phyloP scores from a whole-genome alignment of 768 basidiomycete species.

The Amylocystis lapponica region DNA sequence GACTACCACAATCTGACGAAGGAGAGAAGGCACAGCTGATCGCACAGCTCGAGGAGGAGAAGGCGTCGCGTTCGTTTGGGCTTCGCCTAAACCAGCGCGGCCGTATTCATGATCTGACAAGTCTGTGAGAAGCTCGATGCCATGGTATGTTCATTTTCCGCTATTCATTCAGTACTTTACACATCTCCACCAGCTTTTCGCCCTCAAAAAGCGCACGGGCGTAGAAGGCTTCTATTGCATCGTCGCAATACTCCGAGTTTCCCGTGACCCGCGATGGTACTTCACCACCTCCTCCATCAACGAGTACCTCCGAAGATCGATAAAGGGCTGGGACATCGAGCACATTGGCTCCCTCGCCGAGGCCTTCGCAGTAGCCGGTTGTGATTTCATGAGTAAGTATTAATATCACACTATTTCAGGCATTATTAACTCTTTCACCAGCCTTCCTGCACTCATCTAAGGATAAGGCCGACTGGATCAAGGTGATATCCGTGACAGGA shows the following conservation, averaged over 20 bases:
- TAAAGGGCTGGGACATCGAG: not conserved
- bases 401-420: not conserved
- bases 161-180: not conserved
- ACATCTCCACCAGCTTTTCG: not conserved
- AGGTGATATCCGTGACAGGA: not conserved
- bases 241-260: constrained; percentile 3
- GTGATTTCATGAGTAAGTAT: not conserved
- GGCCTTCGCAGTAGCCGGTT: constrained; percentile 3
- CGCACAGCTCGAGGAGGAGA: not conserved
- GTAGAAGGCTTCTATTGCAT: constrained; percentile 1
- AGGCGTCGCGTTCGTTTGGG: not conserved
- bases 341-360: not conserved
- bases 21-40: not conserved
- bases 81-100: not conserved
- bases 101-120: not conserved
- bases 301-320: not conserved
- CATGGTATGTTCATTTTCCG: not conserved
- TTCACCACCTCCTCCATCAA: not conserved
- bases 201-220: not conserved
- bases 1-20: not conserved
- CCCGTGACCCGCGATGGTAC: not conserved
- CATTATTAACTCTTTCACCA: too few relatives aligned
- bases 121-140: not conserved
- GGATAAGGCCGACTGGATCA: constrained; percentile 1
- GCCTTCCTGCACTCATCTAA: not conserved